phyloP scores from a whole-genome alignment of 2,329 filamentous ascomycete species.

The Colletotrichum cereale region DNA sequence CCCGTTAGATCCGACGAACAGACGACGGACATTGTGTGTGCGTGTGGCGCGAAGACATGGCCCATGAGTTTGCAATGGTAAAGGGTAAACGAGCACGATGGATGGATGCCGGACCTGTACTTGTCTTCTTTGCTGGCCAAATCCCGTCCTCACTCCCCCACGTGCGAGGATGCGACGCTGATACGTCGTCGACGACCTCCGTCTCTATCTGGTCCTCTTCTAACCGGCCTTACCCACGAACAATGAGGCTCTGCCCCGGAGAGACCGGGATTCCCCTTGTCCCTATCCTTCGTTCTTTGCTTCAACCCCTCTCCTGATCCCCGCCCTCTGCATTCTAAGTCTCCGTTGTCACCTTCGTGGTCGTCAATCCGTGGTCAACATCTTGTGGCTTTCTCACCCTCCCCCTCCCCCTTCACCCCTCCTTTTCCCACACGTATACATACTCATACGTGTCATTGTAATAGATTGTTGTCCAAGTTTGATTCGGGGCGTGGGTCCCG shows the following conservation, averaged over 20 bases:
- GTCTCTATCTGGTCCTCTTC: background rate
- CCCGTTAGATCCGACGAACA: background rate
- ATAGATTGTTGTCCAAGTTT: background rate
- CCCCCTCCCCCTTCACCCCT: background rate
- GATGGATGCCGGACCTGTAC: background rate
- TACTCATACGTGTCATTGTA: slow-evolving; percentile 1
- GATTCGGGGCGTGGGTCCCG: background rate
- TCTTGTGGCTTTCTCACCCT: slow-evolving; percentile 1
- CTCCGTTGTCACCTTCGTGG: background rate
- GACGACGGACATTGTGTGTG: background rate
- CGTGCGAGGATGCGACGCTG: background rate
- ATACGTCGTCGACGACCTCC: background rate
- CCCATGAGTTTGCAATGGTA: background rate
- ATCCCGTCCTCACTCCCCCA: background rate
- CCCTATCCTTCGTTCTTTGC: background rate
- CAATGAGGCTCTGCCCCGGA: slow-evolving; percentile 3
- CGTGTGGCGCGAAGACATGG: background rate
- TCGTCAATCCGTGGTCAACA: background rate
- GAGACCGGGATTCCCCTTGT: background rate
- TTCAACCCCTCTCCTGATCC: slow-evolving; percentile 4
- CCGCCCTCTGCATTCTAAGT: background rate
- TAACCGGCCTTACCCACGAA: background rate
- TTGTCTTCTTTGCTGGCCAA: background rate
- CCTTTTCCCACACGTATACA: background rate
- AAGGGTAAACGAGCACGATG: background rate